Conservation (phyloP, 1,284 basidiomycete species). For the Marasmius sp. region DNA sequence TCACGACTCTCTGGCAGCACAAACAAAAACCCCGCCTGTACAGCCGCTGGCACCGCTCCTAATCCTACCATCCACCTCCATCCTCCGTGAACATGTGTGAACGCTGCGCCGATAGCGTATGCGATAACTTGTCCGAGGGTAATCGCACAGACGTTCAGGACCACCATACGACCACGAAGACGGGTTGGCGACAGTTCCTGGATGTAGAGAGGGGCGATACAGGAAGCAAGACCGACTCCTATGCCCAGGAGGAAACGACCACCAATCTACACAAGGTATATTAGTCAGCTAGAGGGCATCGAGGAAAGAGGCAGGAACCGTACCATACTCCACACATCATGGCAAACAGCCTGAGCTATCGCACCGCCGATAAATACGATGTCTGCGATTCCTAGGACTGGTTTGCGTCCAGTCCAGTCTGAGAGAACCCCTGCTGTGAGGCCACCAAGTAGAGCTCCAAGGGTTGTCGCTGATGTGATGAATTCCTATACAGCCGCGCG, state of each 20-base stretch:
- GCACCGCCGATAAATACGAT: conserved; percentile 78
- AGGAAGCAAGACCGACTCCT: conserved; percentile 72
- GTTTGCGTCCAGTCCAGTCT: conserved; percentile 70
- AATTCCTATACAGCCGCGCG: conserved; percentile 52
- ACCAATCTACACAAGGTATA: conserved; percentile 50
- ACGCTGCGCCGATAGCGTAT: conserved; percentile 76
- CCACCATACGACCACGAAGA: conserved; percentile 76
- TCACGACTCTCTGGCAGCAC: conserved; percentile 79
- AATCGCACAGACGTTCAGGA: conserved; percentile 64
- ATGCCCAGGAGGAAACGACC: conserved; percentile 76
- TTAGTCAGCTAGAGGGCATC: neutral
- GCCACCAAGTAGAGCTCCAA: conserved; percentile 77
- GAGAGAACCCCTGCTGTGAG: conserved; percentile 70
- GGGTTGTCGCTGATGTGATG: conserved; percentile 79
- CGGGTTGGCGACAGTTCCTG: conserved; percentile 80
- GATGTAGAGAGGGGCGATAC: conserved; percentile 81
- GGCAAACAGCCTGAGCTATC: conserved; percentile 64
- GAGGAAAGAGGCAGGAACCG: conserved; percentile 14
- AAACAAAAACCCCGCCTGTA: conserved; percentile 62
- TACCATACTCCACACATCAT: conserved; percentile 72
- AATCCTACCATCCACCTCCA: conserved; percentile 88
- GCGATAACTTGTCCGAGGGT: conserved; percentile 77
- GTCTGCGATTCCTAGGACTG: conserved; percentile 71
- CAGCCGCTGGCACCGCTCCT: conserved; percentile 63
- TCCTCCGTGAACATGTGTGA: conserved; percentile 60